Evolutionary conservation across 768 basidiomycete genomes (phyloP).

Genomic region (Termitomyces sp.): DNA sequence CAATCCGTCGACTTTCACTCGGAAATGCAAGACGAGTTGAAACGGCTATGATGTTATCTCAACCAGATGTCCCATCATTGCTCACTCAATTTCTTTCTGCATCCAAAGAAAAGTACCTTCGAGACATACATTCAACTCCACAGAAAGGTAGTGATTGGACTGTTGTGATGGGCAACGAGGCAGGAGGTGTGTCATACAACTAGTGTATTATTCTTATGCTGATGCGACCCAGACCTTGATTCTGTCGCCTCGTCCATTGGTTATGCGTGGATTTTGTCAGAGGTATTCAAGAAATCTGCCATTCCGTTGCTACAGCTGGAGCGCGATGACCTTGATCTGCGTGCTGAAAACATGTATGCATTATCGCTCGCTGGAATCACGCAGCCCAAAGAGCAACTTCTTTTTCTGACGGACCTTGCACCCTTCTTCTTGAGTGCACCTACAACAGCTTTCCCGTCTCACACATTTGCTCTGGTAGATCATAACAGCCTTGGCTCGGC

Average conservation of each 20-base stretch:
- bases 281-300: slow-evolving; percentile 46
- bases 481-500: slow-evolving; percentile 66
- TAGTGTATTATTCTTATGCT: neutral
- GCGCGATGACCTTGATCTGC: slow-evolving; percentile 65
- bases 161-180: slow-evolving; percentile 93
- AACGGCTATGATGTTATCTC: neutral
- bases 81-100: slow-evolving; percentile 27
- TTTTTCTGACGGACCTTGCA: slow-evolving; percentile 67
- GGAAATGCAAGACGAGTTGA: slow-evolving; percentile 20
- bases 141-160: slow-evolving; percentile 64
- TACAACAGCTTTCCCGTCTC: slow-evolving; percentile 39
- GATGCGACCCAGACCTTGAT: slow-evolving; percentile 68
- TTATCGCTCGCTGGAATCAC: slow-evolving; percentile 54
- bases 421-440: slow-evolving; percentile 15
- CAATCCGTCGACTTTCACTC: slow-evolving; percentile 32
- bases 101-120: slow-evolving; percentile 58
- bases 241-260: slow-evolving; percentile 81
- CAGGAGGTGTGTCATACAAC: slow-evolving; percentile 62
- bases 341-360: slow-evolving; percentile 84
- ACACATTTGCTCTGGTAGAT: slow-evolving; percentile 79
- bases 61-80: slow-evolving; percentile 13
- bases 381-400: slow-evolving; percentile 46
- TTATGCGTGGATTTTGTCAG: slow-evolving; percentile 71
- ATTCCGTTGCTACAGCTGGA: slow-evolving; percentile 73
- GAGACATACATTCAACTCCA: slow-evolving; percentile 38